A percentile compares a stretch with the other conserved stretches of the same genome.
These are phyloP conservation scores for Boeremia exigua DNA, from an alignment of 2,329 filamentous ascomycete genomes.

Conservation along the genomic window DNA sequence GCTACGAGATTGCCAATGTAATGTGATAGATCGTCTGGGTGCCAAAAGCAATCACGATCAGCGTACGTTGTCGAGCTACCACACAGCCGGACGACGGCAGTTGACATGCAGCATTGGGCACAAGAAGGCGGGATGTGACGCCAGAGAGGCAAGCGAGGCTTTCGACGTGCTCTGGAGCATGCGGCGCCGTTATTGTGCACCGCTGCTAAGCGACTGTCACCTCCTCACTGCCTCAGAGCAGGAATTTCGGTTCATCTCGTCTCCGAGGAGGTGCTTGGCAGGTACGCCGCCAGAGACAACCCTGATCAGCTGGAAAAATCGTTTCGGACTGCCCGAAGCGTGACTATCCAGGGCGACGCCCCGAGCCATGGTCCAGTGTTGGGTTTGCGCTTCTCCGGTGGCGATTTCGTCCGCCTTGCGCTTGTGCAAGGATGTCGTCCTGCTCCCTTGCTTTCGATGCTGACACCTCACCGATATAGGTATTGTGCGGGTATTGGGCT, in stretches of 20 bases:
- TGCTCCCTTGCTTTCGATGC: not conserved
- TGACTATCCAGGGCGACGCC: not conserved
- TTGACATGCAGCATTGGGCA: not conserved
- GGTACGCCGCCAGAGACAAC: constrained; percentile 5
- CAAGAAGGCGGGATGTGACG: not conserved
- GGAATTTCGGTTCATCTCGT: not conserved
- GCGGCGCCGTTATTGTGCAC: not conserved
- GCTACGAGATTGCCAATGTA: not conserved
- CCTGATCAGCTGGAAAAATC: not conserved
- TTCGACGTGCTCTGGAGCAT: constrained; percentile 1
- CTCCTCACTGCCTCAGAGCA: not conserved
- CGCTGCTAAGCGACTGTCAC: not conserved
- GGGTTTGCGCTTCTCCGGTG: not conserved
- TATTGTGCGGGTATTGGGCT: not conserved
- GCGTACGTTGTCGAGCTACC: too few relatives aligned
- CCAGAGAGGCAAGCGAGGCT: not conserved
- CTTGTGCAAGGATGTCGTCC: constrained; percentile 1
- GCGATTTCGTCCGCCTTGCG: not conserved
- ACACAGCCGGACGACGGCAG: not conserved
- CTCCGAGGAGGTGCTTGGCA: constrained; percentile 7
- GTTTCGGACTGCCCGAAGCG: constrained; percentile 4
- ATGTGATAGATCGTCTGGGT: not conserved
- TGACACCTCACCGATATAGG: not conserved
- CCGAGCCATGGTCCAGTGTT: not conserved
- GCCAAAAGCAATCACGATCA: not conserved